Conservation (phyloP, 2,329 filamentous ascomycete species). For the Diaporthe sp. region DNA sequence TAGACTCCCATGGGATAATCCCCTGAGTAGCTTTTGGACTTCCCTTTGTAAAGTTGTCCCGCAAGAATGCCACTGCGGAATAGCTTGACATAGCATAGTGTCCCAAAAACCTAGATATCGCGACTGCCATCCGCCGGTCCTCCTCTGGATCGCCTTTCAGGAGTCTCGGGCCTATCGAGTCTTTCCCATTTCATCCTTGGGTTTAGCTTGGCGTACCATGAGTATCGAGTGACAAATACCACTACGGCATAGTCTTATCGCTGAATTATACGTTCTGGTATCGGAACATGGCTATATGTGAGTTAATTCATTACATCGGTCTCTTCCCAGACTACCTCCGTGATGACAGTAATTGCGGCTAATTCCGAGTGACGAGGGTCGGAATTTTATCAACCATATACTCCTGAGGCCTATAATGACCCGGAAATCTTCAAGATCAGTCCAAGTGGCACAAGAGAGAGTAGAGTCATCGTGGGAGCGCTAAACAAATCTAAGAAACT, state of each 20-base stretch:
- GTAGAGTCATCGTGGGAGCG: too few species aligned
- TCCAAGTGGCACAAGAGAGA: not conserved
- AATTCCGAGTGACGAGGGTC: too few species aligned
- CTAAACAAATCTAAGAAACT: conserved; percentile 2
- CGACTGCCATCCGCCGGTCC: not conserved
- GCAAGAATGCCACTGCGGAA: not conserved
- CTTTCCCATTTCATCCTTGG: not conserved
- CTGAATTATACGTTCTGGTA: too few species aligned
- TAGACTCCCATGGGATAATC: not conserved
- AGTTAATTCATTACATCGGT: not conserved
- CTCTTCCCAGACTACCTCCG: not conserved
- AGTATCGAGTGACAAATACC: too few species aligned
- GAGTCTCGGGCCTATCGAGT: not conserved
- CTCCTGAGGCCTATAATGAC: not conserved
- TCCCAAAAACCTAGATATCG: too few species aligned
- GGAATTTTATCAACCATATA: not conserved
- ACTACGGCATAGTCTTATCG: too few species aligned
- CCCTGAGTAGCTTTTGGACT: not conserved
- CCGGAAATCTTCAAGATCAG: too few species aligned
- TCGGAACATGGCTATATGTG: not conserved
- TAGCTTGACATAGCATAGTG: too few species aligned
- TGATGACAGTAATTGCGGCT: not conserved
- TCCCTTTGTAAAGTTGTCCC: not conserved
- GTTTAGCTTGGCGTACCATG: too few species aligned
- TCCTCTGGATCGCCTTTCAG: not conserved